These are phyloP conservation scores for Alternaria ventricosa DNA, from an alignment of 2,329 filamentous ascomycete species.

Conservation along the genomic window DNA sequence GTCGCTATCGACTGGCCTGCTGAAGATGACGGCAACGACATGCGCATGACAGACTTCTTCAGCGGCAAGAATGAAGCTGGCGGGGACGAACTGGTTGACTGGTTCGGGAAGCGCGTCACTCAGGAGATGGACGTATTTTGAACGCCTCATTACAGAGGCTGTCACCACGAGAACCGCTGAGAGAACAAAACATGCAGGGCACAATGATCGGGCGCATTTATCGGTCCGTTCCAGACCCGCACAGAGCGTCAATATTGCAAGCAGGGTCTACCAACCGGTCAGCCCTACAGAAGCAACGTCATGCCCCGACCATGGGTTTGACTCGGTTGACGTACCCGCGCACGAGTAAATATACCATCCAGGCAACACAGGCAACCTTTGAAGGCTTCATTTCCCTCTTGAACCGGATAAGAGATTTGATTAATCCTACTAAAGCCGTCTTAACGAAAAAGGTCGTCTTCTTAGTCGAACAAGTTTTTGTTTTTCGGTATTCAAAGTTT, in stretches of 20 bases:
- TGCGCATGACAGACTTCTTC: slow-evolving; percentile 80
- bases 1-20: slow-evolving; percentile 86
- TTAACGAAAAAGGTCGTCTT: background rate
- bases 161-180: background rate
- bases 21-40: slow-evolving; percentile 71
- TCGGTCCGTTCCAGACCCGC: slow-evolving; percentile 13
- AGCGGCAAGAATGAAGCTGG: slow-evolving; percentile 53
- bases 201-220: slow-evolving; percentile 16
- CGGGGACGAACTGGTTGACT: slow-evolving; percentile 73
- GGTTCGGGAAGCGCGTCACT: slow-evolving; percentile 79
- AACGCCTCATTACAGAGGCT: background rate
- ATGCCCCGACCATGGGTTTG: background rate
- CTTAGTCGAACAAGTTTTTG: background rate
- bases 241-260: slow-evolving; percentile 14
- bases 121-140: slow-evolving; percentile 77
- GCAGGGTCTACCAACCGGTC: background rate
- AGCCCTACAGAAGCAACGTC: background rate
- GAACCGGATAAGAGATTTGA: background rate
- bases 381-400: background rate
- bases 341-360: background rate
- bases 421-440: background rate
- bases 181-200: slow-evolving; percentile 5
- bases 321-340: background rate
- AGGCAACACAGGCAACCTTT: background rate
- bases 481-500: background rate